phyloP scores from a whole-genome alignment of 148 eudicot species.

The Camellia granthamiana region DNA sequence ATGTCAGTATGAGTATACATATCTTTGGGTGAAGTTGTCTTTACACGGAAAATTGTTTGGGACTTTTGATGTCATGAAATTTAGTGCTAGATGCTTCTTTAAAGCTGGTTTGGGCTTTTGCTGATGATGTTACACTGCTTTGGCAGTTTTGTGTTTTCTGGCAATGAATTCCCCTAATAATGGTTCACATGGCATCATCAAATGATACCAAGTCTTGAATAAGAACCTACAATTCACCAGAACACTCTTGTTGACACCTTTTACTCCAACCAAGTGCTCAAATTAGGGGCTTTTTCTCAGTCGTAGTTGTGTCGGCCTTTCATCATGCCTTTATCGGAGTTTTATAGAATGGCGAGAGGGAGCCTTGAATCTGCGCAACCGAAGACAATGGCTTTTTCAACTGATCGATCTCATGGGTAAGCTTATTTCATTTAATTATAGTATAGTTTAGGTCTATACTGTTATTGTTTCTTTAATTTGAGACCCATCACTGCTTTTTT shows the following conservation, averaged over 20 bases:
- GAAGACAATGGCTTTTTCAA: conserved; percentile 34
- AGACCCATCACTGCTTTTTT: conserved; percentile 9
- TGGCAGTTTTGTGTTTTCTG: conserved; percentile 13
- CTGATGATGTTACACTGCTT: conserved; percentile 6
- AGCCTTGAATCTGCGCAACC: conserved; percentile 51
- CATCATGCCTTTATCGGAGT: conserved; percentile 84
- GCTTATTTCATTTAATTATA: conserved; percentile 23
- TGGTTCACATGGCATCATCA: background rate
- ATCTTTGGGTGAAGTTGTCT: conserved; percentile 14
- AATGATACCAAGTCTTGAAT: too few relatives aligned
- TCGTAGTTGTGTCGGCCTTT: background rate
- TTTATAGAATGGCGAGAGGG: conserved; percentile 52
- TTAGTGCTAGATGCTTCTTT: conserved; percentile 10
- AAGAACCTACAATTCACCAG: too few relatives aligned
- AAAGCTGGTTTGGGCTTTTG: conserved; percentile 10
- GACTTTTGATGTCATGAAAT: conserved; percentile 8
- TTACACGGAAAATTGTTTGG: background rate
- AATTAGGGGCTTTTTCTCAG: conserved; percentile 9
- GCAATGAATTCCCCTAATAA: conserved; percentile 12
- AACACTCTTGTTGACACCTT: too few relatives aligned
- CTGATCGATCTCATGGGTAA: conserved; percentile 56
- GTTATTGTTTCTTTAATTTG: background rate
- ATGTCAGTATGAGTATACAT: background rate
- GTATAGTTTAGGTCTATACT: background rate
- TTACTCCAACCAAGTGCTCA: conserved; percentile 15